Evolutionary conservation across 2,329 filamentous ascomycete genomes (phyloP).

Genomic region (Fusarium sp.): DNA sequence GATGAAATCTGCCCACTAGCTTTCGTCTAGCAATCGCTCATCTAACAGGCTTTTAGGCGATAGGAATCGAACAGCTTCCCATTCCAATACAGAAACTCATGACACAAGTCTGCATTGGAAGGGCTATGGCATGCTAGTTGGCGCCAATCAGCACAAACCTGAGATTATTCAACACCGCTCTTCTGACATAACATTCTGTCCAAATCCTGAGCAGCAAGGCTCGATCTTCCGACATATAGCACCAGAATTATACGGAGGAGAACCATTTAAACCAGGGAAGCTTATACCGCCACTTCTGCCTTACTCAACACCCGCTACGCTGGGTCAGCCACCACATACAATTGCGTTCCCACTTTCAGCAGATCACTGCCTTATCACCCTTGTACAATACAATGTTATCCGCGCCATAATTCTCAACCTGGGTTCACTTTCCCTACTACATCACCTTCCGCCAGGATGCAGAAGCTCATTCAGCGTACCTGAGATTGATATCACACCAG

Average conservation of each 20-base stretch:
- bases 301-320: background rate
- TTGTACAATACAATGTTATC: constrained; percentile 2
- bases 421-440: background rate
- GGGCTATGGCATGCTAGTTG: constrained; percentile 1
- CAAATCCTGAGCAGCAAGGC: background rate
- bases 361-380: constrained; percentile 1
- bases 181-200: background rate
- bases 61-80: background rate
- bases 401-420: background rate
- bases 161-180: background rate
- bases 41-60: background rate
- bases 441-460: background rate
- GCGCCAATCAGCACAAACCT: background rate
- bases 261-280: background rate
- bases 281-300: background rate
- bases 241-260: too few species aligned
- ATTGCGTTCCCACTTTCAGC: background rate
- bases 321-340: background rate
- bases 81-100: too few species aligned
- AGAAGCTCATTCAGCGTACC: background rate
- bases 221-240: fast-evolving
- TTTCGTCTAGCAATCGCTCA: background rate
- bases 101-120: background rate
- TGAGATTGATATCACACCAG: background rate
- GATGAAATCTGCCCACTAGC: background rate